Evolutionary conservation across 495 filamentous ascomycete species (phyloP).

Genomic region (Annulohypoxylon moriforme): DNA sequence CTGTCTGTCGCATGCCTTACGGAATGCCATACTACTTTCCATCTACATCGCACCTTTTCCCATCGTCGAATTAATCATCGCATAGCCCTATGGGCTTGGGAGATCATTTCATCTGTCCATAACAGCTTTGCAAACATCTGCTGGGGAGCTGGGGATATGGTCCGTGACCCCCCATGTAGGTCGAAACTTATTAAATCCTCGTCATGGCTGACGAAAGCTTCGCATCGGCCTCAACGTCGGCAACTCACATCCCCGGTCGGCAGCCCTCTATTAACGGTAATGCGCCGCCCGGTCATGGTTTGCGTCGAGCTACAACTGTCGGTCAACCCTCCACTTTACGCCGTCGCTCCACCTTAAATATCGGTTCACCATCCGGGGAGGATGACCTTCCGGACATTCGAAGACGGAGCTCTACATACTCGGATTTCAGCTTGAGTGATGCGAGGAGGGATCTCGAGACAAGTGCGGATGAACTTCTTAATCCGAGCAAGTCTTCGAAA

Average conservation of each 20-base stretch:
- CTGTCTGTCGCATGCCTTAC: constrained; percentile 32
- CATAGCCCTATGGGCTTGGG: constrained; percentile 30
- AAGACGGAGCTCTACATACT: constrained; percentile 80
- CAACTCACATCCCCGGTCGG: constrained; percentile 34
- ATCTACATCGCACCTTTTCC: constrained; percentile 16
- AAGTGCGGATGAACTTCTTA: constrained; percentile 78
- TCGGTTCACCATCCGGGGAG: constrained; percentile 36
- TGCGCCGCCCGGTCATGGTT: constrained; percentile 40
- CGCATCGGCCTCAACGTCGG: constrained; percentile 36
- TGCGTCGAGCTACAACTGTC: constrained; percentile 52
- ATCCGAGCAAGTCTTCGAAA: constrained; percentile 64
- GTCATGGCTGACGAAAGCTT: constrained; percentile 44
- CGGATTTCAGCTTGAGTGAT: constrained; percentile 74
- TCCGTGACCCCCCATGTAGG: constrained; percentile 37
- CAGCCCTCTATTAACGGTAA: constrained; percentile 25
- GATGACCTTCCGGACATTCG: constrained; percentile 49
- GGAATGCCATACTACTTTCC: constrained; percentile 7
- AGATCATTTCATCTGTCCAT: background rate
- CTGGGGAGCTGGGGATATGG: constrained; percentile 4
- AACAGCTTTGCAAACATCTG: background rate
- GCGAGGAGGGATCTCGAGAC: constrained; percentile 72
- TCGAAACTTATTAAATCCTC: constrained; percentile 8
- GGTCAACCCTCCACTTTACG: constrained; percentile 46
- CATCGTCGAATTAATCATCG: constrained; percentile 19
- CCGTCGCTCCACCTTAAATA: constrained; percentile 29